Percentiles rank a stretch among this genome's conserved stretches.
Evolutionary conservation across 495 filamentous ascomycete species (phyloP).

Genomic region (Penicillium silybi): DNA sequence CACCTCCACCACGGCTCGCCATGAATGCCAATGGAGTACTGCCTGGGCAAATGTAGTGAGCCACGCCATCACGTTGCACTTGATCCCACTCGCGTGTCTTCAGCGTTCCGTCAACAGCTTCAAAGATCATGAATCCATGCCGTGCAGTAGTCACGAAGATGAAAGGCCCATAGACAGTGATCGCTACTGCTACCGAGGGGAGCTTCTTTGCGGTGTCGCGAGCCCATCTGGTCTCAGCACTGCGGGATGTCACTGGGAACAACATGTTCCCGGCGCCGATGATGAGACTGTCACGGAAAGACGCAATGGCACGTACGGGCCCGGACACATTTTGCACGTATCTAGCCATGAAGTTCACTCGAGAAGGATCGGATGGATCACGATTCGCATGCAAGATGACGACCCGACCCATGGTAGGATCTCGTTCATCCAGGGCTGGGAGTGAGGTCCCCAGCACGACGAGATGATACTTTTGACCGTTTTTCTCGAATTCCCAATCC

Average conservation of each 20-base stretch:
- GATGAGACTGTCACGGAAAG: slow-evolving; percentile 39
- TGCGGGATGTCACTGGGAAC: slow-evolving; percentile 32
- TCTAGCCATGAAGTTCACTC: slow-evolving; percentile 34
- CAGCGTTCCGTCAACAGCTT: slow-evolving; percentile 29
- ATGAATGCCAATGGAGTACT: slow-evolving; percentile 12
- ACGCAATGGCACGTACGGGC: slow-evolving; percentile 41
- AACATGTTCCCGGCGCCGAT: slow-evolving; percentile 36
- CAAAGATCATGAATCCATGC: slow-evolving; percentile 38
- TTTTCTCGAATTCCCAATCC: slow-evolving; percentile 45
- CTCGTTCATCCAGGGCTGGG: slow-evolving; percentile 7
- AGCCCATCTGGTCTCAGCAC: slow-evolving; percentile 29
- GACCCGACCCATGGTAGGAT: slow-evolving; percentile 26
- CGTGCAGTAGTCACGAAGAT: slow-evolving; percentile 44
- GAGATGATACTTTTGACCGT: slow-evolving; percentile 43
- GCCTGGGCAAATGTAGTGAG: slow-evolving; percentile 32
- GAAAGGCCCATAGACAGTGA: slow-evolving; percentile 35
- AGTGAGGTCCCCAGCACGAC: slow-evolving; percentile 43
- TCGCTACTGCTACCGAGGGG: slow-evolving; percentile 40
- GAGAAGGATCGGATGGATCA: slow-evolving; percentile 20
- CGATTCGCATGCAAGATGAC: slow-evolving; percentile 34
- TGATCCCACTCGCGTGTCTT: slow-evolving; percentile 31
- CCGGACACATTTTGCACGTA: slow-evolving; percentile 33
- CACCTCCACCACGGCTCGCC: slow-evolving; percentile 28
- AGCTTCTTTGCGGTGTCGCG: slow-evolving; percentile 28
- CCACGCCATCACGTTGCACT: slow-evolving; percentile 34